Evolutionary conservation across 1,139 yeast genomes (phyloP).

Genomic region (Scheffersomyces titani): DNA sequence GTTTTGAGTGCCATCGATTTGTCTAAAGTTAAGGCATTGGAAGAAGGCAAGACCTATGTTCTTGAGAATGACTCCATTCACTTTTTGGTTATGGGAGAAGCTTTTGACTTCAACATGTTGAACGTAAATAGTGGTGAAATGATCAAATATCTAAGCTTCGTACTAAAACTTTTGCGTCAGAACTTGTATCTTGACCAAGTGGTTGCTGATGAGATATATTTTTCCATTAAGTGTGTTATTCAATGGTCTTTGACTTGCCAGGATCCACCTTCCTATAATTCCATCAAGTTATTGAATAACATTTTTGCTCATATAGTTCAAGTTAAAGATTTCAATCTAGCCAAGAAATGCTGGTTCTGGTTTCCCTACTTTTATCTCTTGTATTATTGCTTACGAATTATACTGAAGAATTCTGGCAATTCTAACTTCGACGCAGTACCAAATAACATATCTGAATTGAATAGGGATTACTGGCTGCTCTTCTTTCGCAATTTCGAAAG

Average conservation of each 20-base stretch:
- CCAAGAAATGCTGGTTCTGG: conserved; percentile 6
- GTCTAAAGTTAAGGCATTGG: conserved; percentile 19
- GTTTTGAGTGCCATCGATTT: conserved; percentile 22
- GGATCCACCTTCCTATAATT: conserved; percentile 20
- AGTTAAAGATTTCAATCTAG: not conserved
- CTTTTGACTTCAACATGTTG: conserved; percentile 28
- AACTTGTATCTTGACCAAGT: conserved; percentile 1
- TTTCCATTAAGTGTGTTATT: conserved; percentile 23
- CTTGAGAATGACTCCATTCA: conserved; percentile 19
- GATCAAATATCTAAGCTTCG: not conserved
- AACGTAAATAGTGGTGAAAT: conserved; percentile 11
- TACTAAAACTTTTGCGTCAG: not conserved
- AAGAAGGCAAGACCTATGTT: conserved; percentile 24
- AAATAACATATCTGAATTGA: not conserved
- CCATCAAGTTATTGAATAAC: conserved; percentile 7
- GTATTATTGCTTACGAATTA: conserved; percentile 15
- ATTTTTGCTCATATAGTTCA: conserved; percentile 15
- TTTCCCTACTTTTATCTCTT: conserved; percentile 27
- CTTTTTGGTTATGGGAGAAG: conserved; percentile 19
- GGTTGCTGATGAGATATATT: conserved; percentile 15
- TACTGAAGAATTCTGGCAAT: not conserved
- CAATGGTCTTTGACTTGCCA: conserved; percentile 38
- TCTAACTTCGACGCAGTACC: not conserved
- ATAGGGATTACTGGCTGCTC: not conserved
- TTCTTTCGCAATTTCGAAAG: conserved; percentile 2